Evolutionary conservation across 805 yeast species (phyloP).

Genomic region (Candida verbasci): DNA sequence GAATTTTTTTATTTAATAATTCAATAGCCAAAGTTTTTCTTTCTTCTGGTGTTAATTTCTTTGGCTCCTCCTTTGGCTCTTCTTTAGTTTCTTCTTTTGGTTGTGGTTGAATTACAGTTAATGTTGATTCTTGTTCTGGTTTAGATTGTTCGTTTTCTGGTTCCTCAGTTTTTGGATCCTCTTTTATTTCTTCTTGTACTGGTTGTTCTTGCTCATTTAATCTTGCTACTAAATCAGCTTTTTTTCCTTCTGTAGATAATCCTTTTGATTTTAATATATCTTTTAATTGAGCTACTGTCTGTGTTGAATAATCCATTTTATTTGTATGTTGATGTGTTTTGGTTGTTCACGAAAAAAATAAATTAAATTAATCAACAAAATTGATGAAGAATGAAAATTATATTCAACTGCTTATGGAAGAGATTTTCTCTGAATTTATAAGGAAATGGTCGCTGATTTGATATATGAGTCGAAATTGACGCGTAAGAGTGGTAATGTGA

Average conservation of each 20-base stretch:
- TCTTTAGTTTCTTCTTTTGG: conserved; percentile 8
- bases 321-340: neutral
- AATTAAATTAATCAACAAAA: too few species aligned
- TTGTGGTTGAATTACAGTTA: conserved; percentile 4
- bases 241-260: conserved; percentile 70
- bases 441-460: too few species aligned
- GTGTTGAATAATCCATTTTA: conserved; percentile 46
- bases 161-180: conserved; percentile 3
- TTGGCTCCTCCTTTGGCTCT: conserved; percentile 19
- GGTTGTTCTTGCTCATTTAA: conserved; percentile 44
- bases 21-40: conserved; percentile 65
- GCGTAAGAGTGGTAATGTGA: too few species aligned
- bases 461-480: too few species aligned
- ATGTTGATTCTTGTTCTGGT: conserved; percentile 11
- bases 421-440: too few species aligned
- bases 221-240: conserved; percentile 69
- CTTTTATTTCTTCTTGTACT: conserved; percentile 13
- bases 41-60: conserved; percentile 58
- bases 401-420: too few species aligned
- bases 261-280: conserved; percentile 66
- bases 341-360: conserved; percentile 2
- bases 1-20: conserved; percentile 60
- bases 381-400: too few species aligned
- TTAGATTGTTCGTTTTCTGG: conserved; percentile 12
- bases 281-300: conserved; percentile 81